Evolutionary conservation across 2,329 filamentous ascomycete species (phyloP).

Genomic region (Penicillium brevicompactum): DNA sequence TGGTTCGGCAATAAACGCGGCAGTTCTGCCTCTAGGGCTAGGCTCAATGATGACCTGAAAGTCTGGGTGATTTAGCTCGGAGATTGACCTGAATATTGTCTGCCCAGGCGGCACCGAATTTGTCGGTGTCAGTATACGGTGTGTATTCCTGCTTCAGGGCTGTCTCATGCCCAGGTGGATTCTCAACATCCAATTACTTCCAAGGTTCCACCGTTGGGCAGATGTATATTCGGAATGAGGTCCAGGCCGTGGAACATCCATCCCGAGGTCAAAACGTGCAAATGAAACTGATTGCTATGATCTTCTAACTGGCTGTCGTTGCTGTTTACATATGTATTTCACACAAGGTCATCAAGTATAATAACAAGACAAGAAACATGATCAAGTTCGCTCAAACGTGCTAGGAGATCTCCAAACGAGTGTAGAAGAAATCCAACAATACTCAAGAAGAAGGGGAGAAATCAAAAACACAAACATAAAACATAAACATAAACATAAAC

Average conservation of each 20-base stretch:
- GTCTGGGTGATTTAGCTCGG: too few species aligned
- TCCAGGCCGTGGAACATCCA: too few species aligned
- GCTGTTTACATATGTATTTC: neutral
- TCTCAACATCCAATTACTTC: too few species aligned
- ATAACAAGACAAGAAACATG: neutral
- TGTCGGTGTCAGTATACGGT: too few species aligned
- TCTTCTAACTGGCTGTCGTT: neutral
- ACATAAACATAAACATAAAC: neutral
- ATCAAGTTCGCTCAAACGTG: neutral
- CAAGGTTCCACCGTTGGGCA: too few species aligned
- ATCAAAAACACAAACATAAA: neutral
- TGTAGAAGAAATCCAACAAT: neutral
- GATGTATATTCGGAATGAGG: too few species aligned
- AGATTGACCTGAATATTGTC: too few species aligned
- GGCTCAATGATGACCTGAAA: too few species aligned
- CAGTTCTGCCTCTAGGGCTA: neutral
- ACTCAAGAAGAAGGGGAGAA: neutral
- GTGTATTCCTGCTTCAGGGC: too few species aligned
- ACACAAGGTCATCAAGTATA: neutral
- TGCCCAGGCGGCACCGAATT: too few species aligned
- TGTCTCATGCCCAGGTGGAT: too few species aligned
- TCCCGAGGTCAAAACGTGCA: too few species aligned
- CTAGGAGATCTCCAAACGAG: neutral
- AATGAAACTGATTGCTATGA: neutral
- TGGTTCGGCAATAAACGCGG: neutral